These are phyloP conservation scores for Penicillium verrucosum DNA, from an alignment of 2,329 filamentous ascomycete genomes.

Conservation along the genomic window DNA sequence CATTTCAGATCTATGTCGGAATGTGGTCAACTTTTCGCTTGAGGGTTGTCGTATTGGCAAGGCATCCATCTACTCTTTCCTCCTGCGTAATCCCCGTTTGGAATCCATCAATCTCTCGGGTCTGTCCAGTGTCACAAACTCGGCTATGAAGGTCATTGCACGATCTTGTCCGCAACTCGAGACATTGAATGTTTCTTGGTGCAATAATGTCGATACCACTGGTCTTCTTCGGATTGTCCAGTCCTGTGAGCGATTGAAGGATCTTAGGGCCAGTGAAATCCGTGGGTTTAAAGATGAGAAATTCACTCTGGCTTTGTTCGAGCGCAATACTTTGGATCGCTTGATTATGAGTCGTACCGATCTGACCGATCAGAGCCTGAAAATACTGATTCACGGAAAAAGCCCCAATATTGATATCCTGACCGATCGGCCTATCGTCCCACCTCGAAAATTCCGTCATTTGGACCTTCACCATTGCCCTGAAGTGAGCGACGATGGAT, in stretches of 20 bases:
- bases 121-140: constrained; percentile 70
- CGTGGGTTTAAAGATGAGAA: constrained; percentile 71
- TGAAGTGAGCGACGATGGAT: constrained; percentile 67
- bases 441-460: constrained; percentile 74
- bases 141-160: constrained; percentile 80
- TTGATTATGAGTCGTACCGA: constrained; percentile 75
- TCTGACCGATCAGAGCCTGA: constrained; percentile 70
- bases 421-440: constrained; percentile 70
- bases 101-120: constrained; percentile 85
- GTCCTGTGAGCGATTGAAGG: constrained; percentile 68
- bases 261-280: constrained; percentile 79
- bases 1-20: constrained; percentile 78
- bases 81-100: constrained; percentile 74
- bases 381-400: constrained; percentile 69
- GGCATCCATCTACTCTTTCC: constrained; percentile 70
- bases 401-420: constrained; percentile 78
- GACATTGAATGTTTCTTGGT: constrained; percentile 88
- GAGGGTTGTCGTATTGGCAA: constrained; percentile 87
- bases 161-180: constrained; percentile 78
- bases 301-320: constrained; percentile 71
- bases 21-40: constrained; percentile 80
- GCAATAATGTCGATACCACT: constrained; percentile 74
- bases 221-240: constrained; percentile 71
- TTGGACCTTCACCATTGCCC: constrained; percentile 79
- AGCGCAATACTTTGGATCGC: constrained; percentile 77